A percentile compares a stretch with the other conserved stretches of the same genome.
phyloP scores from a whole-genome alignment of 768 basidiomycete species.

The Pleurotus tuoliensis region DNA sequence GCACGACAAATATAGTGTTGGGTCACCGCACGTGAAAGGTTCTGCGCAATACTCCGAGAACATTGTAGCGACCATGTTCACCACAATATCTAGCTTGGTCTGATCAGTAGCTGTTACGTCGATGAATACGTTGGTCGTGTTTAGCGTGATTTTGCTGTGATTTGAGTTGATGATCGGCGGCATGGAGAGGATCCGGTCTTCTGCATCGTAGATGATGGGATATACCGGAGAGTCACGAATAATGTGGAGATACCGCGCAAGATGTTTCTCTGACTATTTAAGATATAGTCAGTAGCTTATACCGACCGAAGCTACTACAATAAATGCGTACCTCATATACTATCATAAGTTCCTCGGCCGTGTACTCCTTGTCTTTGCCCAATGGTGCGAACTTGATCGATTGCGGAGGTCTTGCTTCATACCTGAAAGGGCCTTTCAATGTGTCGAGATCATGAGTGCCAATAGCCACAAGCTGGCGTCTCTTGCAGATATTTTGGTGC shows the following conservation, averaged over 20 bases:
- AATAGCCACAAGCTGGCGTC: conserved; percentile 89
- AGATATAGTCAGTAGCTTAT: neutral
- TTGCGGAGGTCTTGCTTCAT: conserved; percentile 75
- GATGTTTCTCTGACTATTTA: conserved; percentile 83
- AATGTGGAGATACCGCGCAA: conserved; percentile 85
- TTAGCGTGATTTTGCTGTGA: conserved; percentile 93
- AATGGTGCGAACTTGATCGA: conserved; percentile 91
- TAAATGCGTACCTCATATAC: conserved; percentile 74
- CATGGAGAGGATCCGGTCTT: conserved; percentile 89
- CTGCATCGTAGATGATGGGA: conserved; percentile 93
- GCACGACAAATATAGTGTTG: neutral
- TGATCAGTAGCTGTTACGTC: conserved; percentile 96
- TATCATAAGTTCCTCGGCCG: conserved; percentile 88
- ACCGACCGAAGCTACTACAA: neutral
- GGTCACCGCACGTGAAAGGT: conserved; percentile 76
- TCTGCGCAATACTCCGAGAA: conserved; percentile 94
- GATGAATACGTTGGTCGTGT: conserved; percentile 93
- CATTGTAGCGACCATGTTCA: conserved; percentile 95
- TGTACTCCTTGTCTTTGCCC: conserved; percentile 73
- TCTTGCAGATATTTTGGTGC: conserved; percentile 91
- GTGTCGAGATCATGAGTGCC: conserved; percentile 98
- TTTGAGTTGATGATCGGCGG: conserved; percentile 98
- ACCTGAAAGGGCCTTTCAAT: conserved; percentile 82
- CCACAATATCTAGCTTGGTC: conserved; percentile 93
- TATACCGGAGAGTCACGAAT: conserved; percentile 95